These are phyloP conservation scores for Cercospora sp. DNA, from an alignment of 2,329 filamentous ascomycete species.

Conservation along the genomic window DNA sequence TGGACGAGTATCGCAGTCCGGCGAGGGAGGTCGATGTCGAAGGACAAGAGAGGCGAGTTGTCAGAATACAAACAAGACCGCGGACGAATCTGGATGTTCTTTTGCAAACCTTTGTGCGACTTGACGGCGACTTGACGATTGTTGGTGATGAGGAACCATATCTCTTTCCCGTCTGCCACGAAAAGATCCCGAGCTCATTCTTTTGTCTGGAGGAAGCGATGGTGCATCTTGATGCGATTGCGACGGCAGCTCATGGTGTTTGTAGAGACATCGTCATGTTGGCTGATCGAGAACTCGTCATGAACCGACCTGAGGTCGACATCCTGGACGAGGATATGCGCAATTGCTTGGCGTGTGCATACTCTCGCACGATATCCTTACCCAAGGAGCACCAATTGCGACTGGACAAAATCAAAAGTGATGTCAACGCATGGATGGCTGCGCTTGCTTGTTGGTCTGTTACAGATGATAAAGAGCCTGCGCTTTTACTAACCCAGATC, in stretches of 20 bases:
- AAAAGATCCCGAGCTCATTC: constrained; percentile 22
- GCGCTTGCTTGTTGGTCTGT: constrained; percentile 15
- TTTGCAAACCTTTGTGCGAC: constrained; percentile 22
- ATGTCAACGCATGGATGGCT: constrained; percentile 23
- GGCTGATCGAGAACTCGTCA: constrained; percentile 16
- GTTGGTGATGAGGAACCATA: constrained; percentile 25
- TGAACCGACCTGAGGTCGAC: constrained; percentile 15
- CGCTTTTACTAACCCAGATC: constrained; percentile 21
- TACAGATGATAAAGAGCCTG: constrained; percentile 9
- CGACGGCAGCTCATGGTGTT: constrained; percentile 17
- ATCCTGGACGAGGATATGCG: constrained; percentile 23
- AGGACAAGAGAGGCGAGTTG: constrained; percentile 18
- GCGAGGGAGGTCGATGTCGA: constrained; percentile 12
- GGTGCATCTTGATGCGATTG: constrained; percentile 25
- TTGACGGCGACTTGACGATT: constrained; percentile 26
- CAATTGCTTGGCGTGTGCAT: constrained; percentile 24
- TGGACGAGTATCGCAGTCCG: constrained; percentile 8
- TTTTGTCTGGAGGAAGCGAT: constrained; percentile 22
- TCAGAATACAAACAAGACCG: constrained; percentile 16
- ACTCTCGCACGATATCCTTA: constrained; percentile 18
- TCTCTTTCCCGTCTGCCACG: constrained; percentile 20
- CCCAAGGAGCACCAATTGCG: constrained; percentile 4
- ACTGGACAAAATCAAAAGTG: constrained; percentile 19
- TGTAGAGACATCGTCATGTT: constrained; percentile 23
- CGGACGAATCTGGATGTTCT: constrained; percentile 23